A percentile compares a stretch with the other conserved stretches of the same genome.
phyloP scores from a whole-genome alignment of 179 eudicot species.

The Spinacia oleracea region DNA sequence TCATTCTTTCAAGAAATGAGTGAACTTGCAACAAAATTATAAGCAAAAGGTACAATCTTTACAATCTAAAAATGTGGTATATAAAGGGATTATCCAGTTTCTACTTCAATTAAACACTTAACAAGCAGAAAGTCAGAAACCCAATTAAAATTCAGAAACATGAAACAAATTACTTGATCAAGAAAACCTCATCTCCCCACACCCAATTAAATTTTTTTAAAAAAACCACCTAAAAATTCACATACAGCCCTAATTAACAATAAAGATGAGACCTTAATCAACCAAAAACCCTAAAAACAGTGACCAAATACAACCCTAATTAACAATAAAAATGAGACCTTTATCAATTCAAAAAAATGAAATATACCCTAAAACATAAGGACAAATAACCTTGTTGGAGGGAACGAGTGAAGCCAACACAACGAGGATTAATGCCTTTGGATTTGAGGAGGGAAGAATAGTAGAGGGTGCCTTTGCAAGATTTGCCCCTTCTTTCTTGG shows the following conservation, averaged over 20 bases:
- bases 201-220: not conserved
- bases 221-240: not conserved
- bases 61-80: not conserved
- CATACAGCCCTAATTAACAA: not conserved
- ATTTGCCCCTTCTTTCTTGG: constrained; percentile 46
- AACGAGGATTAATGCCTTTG: constrained; percentile 73
- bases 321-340: not conserved
- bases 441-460: constrained; percentile 75
- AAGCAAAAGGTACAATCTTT: not conserved
- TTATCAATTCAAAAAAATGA: constrained; percentile 1
- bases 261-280: constrained; percentile 1
- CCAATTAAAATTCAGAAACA: not conserved
- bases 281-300: not conserved
- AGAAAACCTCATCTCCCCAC: not conserved
- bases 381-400: constrained; percentile 56
- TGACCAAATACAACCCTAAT: constrained; percentile 8
- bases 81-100: not conserved
- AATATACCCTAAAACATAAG: not conserved
- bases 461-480: constrained; percentile 79
- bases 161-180: not conserved
- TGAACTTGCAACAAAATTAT: not conserved
- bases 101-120: not conserved
- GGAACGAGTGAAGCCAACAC: constrained; percentile 76
- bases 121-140: not conserved
- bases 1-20: not conserved